phyloP scores from a whole-genome alignment of 106 monocot genomes.

The Narthecium ossifragum region DNA sequence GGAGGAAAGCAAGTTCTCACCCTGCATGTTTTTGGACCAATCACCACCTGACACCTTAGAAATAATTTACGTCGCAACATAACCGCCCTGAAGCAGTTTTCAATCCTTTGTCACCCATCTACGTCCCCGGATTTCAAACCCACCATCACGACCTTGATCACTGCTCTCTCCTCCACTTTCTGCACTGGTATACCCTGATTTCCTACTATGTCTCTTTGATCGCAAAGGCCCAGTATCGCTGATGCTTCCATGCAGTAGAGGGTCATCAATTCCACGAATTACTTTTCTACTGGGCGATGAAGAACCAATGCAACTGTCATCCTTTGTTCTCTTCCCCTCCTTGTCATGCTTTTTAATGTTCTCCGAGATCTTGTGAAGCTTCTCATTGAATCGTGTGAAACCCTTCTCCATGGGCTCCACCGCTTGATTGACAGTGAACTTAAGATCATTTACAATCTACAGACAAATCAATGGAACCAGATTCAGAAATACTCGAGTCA shows the following conservation, averaged over 20 bases:
- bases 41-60: too few species aligned
- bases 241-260: slow-evolving; percentile 52
- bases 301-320: slow-evolving; percentile 71
- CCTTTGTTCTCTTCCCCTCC: slow-evolving; percentile 64
- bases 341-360: slow-evolving; percentile 82
- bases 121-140: slow-evolving; percentile 50
- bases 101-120: slow-evolving; percentile 74
- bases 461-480: background rate
- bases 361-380: slow-evolving; percentile 84
- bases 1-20: too few species aligned
- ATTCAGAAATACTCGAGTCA: background rate
- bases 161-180: slow-evolving; percentile 87
- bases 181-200: slow-evolving; percentile 64
- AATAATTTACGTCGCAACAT: too few species aligned
- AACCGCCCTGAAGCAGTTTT: slow-evolving; percentile 3
- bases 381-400: slow-evolving; percentile 73
- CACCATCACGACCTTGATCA: slow-evolving; percentile 50
- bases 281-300: slow-evolving; percentile 32
- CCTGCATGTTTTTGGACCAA: too few species aligned
- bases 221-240: slow-evolving; percentile 37
- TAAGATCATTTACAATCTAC: slow-evolving; percentile 92
- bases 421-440: slow-evolving; percentile 88
- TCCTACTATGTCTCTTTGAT: slow-evolving; percentile 38
- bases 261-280: slow-evolving; percentile 87
- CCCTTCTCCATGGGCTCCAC: slow-evolving; percentile 94